Evolutionary conservation across 2,329 filamentous ascomycete genomes (phyloP), one percentile per base, ranked within the genome.

Genomic region (Tolypocladium sp.): DNA sequence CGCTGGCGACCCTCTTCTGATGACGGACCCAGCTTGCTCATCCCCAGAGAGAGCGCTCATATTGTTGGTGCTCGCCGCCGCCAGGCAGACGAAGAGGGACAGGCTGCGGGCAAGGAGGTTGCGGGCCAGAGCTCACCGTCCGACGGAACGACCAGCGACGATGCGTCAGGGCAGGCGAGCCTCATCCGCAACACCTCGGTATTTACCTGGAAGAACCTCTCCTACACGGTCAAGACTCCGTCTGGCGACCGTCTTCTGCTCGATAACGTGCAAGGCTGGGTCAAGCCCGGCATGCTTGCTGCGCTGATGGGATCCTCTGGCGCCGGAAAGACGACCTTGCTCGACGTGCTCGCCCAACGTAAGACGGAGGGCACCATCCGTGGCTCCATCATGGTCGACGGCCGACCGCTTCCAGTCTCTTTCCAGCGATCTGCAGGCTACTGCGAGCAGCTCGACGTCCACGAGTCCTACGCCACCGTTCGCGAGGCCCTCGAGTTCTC

Each of bases 371-470:
- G 90, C 64, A 86, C 88, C 2, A 88, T 93, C 33, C 77, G 76
- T 22, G 90, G 90, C 52, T 85, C 89, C 57, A 88, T 92, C 78
- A 71, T 91, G 61, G 89, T 93, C 20, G 89, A 93, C 63, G 90
- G 90, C 1, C 82, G 82, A 10, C 85, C 83, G 13, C 80, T 89
- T 6, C 88, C 90, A 37, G 79, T 84, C 2, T 89, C 87, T 0
- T 92, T 92, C 77, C 89, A 92, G 67, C 83, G 89, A 17, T 90
- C 89, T 64, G 89, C 88, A 0, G 90, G 89, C 38, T 92, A 92
- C 66, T 89, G 88, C 60, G 88, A 92, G 69, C 90, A 94, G 70
- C 86, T 92, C 62, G 90, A 94, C 74, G 79, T 93, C 1, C 90
- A 93, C 67, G 80, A 91, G 59, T 77, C 84, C 1, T 89, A 83